phyloP scores from a whole-genome alignment of 352 stramenopile genomes.

The Pythium insidiosum region DNA sequence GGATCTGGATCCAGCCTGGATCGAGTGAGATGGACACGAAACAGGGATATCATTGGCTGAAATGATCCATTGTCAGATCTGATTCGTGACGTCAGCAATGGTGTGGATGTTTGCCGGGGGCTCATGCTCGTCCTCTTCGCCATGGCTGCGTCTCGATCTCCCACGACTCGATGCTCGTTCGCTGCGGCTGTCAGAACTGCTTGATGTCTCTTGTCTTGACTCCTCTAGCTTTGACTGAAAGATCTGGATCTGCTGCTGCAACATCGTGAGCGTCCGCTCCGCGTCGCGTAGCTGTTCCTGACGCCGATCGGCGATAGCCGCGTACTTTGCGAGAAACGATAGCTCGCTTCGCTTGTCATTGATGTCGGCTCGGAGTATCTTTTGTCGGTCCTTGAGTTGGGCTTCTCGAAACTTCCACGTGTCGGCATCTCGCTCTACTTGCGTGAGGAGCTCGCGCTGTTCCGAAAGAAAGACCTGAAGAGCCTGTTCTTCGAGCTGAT shows the following conservation, averaged over 20 bases:
- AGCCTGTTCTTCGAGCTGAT: constrained; percentile 16
- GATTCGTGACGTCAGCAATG: no score
- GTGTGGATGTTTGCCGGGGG: no score
- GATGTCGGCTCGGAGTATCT: constrained; percentile 36
- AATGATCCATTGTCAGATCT: no score
- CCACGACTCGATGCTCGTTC: no score
- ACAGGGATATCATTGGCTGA: no score
- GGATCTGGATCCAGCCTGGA: no score
- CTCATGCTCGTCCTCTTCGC: no score
- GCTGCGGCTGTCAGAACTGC: no score
- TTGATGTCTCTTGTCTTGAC: not conserved
- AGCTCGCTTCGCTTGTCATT: constrained; percentile 22
- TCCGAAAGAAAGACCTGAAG: constrained; percentile 22
- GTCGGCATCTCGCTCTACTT: constrained; percentile 20
- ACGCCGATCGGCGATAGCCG: constrained; percentile 20
- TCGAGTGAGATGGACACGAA: no score
- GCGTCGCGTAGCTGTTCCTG: constrained; percentile 28
- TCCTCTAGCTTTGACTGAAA: constrained; percentile 5
- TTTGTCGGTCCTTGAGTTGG: constrained; percentile 38
- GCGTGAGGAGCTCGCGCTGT: constrained; percentile 11
- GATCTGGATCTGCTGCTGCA: constrained; percentile 27
- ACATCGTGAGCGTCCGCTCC: constrained; percentile 27
- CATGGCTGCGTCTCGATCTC: no score
- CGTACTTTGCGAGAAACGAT: constrained; percentile 22
- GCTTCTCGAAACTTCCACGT: constrained; percentile 34